phyloP scores from a whole-genome alignment of 2,329 filamentous ascomycete species.

The Waltergamsia citrina region DNA sequence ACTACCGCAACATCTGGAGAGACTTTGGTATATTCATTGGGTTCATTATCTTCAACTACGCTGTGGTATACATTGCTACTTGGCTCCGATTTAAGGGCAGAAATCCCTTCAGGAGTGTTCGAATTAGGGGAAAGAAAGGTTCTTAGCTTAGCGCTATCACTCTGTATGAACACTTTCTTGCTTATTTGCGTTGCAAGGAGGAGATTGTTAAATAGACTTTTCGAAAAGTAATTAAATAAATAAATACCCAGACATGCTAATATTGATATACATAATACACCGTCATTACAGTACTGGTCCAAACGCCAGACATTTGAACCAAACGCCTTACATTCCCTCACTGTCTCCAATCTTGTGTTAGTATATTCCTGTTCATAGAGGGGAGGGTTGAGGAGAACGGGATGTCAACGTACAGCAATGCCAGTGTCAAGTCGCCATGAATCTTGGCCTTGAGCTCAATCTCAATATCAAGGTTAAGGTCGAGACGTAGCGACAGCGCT shows the following conservation, averaged over 20 bases:
- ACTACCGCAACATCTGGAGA: conserved; percentile 52
- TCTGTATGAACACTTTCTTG: too few relatives aligned
- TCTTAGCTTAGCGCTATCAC: too few relatives aligned
- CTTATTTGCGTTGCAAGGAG: too few relatives aligned
- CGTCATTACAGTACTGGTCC: too few relatives aligned
- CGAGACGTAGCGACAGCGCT: conserved; percentile 28
- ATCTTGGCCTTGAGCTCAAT: conserved; percentile 74
- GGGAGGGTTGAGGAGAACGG: not conserved
- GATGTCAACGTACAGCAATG: conserved; percentile 48
- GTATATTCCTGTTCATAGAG: too few relatives aligned
- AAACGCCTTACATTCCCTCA: not conserved
- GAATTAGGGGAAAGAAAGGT: conserved; percentile 16
- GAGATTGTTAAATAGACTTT: too few relatives aligned
- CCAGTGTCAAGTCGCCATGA: conserved; percentile 65
- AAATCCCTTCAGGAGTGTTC: conserved; percentile 22
- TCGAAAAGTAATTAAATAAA: too few relatives aligned
- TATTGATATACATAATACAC: too few relatives aligned
- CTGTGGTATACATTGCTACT: conserved; percentile 25
- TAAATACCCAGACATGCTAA: too few relatives aligned
- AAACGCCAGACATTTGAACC: too few relatives aligned
- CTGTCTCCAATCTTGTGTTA: not conserved
- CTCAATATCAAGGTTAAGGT: conserved; percentile 71
- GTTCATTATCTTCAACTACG: conserved; percentile 55
- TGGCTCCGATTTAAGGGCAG: conserved; percentile 28
- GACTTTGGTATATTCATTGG: conserved; percentile 56